These are phyloP conservation scores for Austroboletus festivus DNA, from an alignment of 768 basidiomycete genomes.

Conservation along the genomic window DNA sequence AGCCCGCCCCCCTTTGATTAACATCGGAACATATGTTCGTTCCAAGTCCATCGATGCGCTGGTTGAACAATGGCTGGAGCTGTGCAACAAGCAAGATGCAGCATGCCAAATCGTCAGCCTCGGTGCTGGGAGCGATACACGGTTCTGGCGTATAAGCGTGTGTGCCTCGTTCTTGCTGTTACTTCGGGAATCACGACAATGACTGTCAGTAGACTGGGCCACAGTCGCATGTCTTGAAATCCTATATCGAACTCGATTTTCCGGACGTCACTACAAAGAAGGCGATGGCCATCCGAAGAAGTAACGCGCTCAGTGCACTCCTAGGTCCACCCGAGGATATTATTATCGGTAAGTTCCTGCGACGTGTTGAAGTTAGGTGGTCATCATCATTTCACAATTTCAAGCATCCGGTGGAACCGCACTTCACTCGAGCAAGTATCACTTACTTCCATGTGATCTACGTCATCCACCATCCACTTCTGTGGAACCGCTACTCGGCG, in stretches of 20 bases:
- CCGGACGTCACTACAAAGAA: conserved; percentile 82
- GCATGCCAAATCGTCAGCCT: conserved; percentile 87
- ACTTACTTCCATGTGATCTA: conserved; percentile 77
- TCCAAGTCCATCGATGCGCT: conserved; percentile 76
- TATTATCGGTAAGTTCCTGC: conserved; percentile 8
- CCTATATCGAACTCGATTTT: conserved; percentile 91
- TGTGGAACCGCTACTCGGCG: conserved; percentile 37
- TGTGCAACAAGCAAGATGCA: conserved; percentile 40
- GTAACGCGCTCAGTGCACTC: conserved; percentile 37
- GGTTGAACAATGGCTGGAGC: conserved; percentile 60
- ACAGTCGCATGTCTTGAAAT: conserved; percentile 43
- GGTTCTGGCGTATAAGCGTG: conserved; percentile 90
- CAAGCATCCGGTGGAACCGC: conserved; percentile 36
- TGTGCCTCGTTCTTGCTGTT: conserved; percentile 26
- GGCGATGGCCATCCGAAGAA: conserved; percentile 73
- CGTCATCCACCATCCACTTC: conserved; percentile 51
- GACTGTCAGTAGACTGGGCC: conserved; percentile 51
- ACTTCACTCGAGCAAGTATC: conserved; percentile 50
- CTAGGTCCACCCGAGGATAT: conserved; percentile 21
- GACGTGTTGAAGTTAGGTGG: not conserved
- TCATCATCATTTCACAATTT: not conserved
- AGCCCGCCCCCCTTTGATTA: conserved; percentile 81
- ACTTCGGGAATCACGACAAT: conserved; percentile 6
- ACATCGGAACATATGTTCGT: conserved; percentile 89
- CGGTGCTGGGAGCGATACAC: conserved; percentile 93